Evolutionary conservation across 257 asterid species (phyloP), one percentile per base, ranked within the genome.

Genomic region (Nyctanthes arbortristis): DNA sequence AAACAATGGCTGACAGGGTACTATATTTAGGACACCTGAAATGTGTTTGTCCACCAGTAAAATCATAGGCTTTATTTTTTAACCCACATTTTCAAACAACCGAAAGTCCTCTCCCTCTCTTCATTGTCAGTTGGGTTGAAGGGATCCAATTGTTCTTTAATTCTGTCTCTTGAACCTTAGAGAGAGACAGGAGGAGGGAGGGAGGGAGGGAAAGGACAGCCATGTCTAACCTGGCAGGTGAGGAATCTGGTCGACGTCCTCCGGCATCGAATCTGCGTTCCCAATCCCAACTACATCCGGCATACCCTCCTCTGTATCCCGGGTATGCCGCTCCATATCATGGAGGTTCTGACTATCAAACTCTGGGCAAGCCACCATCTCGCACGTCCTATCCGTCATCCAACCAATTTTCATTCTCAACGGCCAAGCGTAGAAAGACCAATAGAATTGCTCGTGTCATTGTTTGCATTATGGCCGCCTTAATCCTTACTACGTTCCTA

Each of bases 401-500:
- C 0, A 52, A 58, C 18, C 18, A 69, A 56, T 18, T 65, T 18
- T 57, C 82, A 30, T 22, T 28, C 63, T 7, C 3, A 8, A 33
- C 33, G 29, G 43, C 66, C 18, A 71, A 71, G 31, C 13, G 5
- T 5, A 30, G 11, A 28, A 25, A 24, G 20, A 13, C 14, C 12
- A 4, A 49, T 3, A 49, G 63, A 1, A 35, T 32, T 12, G 69
- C 72, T 8, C 66, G 74, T 10, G 30, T 66, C 7, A 34, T 72
- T 33, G 27, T 70, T 7, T 27, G 65, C 33, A 14, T 70, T 43
- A 37, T 61, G 4, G 31, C 28, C 30, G 1, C 35, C 7, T 24
- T 78, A 69, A 63, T 70, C 31, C 2, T 78, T 35, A 52, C 73
- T 2, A 20, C 65, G 5, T 1, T 28, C 22, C 16, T 39, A 8